Evolutionary conservation across 805 yeast genomes (phyloP), one percentile per base, ranked within the genome.

Genomic region (Pichia eremophila): DNA sequence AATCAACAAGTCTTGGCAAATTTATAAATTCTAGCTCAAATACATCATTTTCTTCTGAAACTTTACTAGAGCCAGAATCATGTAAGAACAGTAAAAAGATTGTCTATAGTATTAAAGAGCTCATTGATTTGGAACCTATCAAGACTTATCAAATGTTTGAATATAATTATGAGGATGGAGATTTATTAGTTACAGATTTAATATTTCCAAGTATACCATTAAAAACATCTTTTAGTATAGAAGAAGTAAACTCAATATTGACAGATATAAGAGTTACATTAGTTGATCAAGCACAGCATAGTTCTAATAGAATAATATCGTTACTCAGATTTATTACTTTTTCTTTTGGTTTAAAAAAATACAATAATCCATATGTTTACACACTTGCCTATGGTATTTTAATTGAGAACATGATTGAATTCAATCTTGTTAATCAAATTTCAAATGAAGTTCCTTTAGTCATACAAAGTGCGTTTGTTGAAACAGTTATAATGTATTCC

Each of bases 401-500:
- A 3, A 57, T 76, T 50, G 74, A 70, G 36, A 59, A 58, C 18
- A 43, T 76, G 28, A 57, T 75, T 17, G 75, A 72, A 35, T 59
- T 66, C 1, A 73, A 73, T 0, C 47, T 58, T 0, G 36, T 73
- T 0, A 58, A 65, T 43, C 63, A 67, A 7, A 39, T 69, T 3
- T 49, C 68, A 34, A 57, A 59, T 9, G 54, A 55, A 10, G 18
- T 55, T 0, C 55, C 61, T 22, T 46, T 61, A 6, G 59, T 53
- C n/a, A 14, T 59, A 39, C 46, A 67, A 15, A 57, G 63, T 41
- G 53, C 66, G 1, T 43, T 74, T 19, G 41, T 72, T 12, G 79
- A 75, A 32, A 56, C 70, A 56, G 50, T 74, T 3, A 54, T 75
- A 17, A 66, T 64, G 43, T 75, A 73, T 51, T 71, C 75, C 46